Base-by-base conservation (phyloP, 192 early-diverging fungal species). In the Coemansia aciculifera region DNA sequence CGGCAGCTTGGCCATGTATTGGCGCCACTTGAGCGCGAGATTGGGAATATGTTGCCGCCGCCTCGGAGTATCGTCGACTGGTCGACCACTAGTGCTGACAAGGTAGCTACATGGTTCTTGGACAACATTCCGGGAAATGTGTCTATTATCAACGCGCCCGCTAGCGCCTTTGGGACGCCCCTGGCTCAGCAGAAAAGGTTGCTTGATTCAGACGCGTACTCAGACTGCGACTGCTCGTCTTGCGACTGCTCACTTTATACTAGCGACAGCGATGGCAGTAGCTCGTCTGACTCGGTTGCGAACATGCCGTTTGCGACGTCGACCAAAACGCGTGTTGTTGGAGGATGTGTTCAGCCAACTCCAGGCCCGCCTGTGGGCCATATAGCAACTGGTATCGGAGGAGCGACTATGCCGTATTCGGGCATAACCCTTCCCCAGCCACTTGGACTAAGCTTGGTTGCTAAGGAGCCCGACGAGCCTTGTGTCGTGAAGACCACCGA, bases 91-190 rank as follows among this genome's bases (percentile, higher is more conserved):
- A 70, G 64, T 8, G 75, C 73, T 0, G 81, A 83, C 59, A 77
- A 83, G 38, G 70, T 83, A 17, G 81, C 81, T 23, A 83, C 81
- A 1, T 83, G 81, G 81, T 83, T 83, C 24, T 66, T 83, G 60
- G 81, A 83, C 59, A 83, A 78, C 64, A 83, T 83, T 43, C 81
- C 81, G 1, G 81, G 81, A 11, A 70, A 74, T 27, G 70, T 83
- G 31, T 73, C 81, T 13, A 66, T 78, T 31, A 59, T 83, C 44
- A 83, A 62, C 21, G 72, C 73, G 24, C 64, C 73, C 9, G 52
- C 64, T 11, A 69, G 57, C 9, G 62, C 67, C 21, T 83, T 83
- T 64, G 80, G 80, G 4, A 59, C 63, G n/a, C 75, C 75, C 1
- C 31, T 74, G 7, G 60, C 59, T 31, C 65, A 61, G 32, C 80